phyloP scores from a whole-genome alignment of 2,329 filamentous ascomycete species.

The Zalaria obscura region DNA sequence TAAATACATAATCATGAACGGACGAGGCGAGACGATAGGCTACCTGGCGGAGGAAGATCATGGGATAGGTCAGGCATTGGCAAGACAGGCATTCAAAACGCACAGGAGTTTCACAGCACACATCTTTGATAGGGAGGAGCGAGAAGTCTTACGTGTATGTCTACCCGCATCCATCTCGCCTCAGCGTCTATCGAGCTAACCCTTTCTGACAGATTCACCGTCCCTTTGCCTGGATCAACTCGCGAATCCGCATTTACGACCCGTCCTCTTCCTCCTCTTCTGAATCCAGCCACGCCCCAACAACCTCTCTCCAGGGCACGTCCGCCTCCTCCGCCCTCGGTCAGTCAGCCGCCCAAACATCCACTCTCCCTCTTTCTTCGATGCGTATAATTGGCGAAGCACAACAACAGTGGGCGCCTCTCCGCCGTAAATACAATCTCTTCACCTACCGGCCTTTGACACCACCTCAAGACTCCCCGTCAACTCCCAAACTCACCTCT shows the following conservation, averaged over 20 bases:
- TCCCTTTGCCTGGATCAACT: constrained; percentile 51
- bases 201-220: constrained; percentile 37
- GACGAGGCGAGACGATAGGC: constrained; percentile 47
- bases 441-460: constrained; percentile 38
- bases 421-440: constrained; percentile 50
- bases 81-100: constrained; percentile 46
- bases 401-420: constrained; percentile 48
- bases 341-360: constrained; percentile 22
- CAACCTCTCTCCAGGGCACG: constrained; percentile 30
- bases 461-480: constrained; percentile 18
- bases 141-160: constrained; percentile 40
- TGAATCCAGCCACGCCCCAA: constrained; percentile 9
- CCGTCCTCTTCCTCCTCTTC: constrained; percentile 13
- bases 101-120: constrained; percentile 51
- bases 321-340: constrained; percentile 27
- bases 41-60: constrained; percentile 51
- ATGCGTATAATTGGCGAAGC: constrained; percentile 52
- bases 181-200: too few relatives aligned
- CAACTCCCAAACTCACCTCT: constrained; percentile 22
- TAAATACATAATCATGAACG: constrained; percentile 51
- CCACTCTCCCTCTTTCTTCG: constrained; percentile 35
- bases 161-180: constrained; percentile 8
- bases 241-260: constrained; percentile 42
- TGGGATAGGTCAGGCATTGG: constrained; percentile 40
- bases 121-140: constrained; percentile 47